Base-by-base conservation (phyloP, 768 basidiomycete species). In the Suillus weaverae region DNA sequence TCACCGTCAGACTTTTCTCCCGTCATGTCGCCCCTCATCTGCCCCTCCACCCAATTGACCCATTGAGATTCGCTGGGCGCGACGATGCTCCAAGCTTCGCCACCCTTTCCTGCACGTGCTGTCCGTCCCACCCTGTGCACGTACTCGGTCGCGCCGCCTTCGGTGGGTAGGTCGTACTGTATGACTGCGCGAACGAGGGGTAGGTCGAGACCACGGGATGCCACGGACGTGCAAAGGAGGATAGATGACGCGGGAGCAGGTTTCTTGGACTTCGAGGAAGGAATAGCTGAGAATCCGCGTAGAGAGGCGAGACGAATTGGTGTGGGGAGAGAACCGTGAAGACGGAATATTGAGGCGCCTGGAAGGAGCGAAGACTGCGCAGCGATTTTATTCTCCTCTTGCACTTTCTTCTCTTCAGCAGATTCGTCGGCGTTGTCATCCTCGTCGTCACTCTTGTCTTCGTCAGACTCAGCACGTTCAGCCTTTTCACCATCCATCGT, bases 41-140 rank as follows among this genome's bases (percentile, higher is more conserved):
- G 90, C 22, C 76, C 81, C 76, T 95, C 88, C 3, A 96, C 88
- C 95, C 95, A 96, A 54, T 86, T 83, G 4, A 96, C 89, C 97
- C 97, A 99, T 55, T 84, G 89, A 16, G 81, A 80, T 78, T 99
- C 97, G 68, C 86, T 91, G 0, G 95, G 95, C 1, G 88, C 82
- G 46, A 99, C 88, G 63, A 99, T 87, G 64, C 90, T 89, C 95
- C 96, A 98, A 3, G 96, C 94, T 75, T 99, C 94, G 65, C 97
- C 97, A 32, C 94, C 92, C 69, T 90, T 92, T 16, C 97, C 97
- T 9, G 91, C 96, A 75, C 97, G 94, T 16, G 97, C 97, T 4
- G 97, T 99, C 60, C 97, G 89, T 35, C 97, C 97, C 9, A 99
- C 94, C 55, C 97, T 87, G 79, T 99, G 97, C 11, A 99, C 89